Base-by-base conservation (phyloP, 1,284 basidiomycete species). In the Porphyrellus sp. region DNA sequence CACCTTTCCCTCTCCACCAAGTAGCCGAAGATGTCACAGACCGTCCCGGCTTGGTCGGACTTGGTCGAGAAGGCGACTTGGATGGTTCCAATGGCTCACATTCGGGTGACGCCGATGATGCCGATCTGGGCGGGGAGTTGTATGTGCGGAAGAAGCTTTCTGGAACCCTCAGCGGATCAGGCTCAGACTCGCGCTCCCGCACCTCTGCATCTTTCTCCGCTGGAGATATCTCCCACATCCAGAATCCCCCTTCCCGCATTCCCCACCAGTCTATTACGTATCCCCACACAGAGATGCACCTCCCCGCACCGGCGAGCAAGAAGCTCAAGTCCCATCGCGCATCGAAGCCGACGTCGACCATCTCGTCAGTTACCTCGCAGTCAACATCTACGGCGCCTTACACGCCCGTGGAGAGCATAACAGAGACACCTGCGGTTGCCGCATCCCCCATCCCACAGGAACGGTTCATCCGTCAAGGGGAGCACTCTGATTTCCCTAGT, bases 121-220 rank as follows among this genome's bases (percentile, higher is more conserved):
- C 80, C 0, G 85, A 87, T 65, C 74, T 87, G 20, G 85, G 78
- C 41, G 85, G 78, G 0, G 76, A 73, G 37, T 56, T 77, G 3
- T 86, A 86, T 62, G 63, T 78, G 1, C 72, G 76, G 41, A 67
- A 62, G 41, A 67, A 67, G 3, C 56, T 59, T 8, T 59, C 68
- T 2, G 65, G 64, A n/a, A 62, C 58, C 5, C 63, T 68, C 4
- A 69, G 68, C 18, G 72, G 72, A 9, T 70, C 68, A 21, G 75
- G 73, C 16, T 85, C 83, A 0, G 81, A 82, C 55, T 82, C 82
- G 2, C 77, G 76, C 31, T 84, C 83, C 7, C 76, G 77, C 31
- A 82, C 82, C 0, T 81, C 81, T 8, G 72, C 75, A 2, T 81
- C 80, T 0, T 54, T 72, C 20, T 79, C 77, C 21, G 64, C 70